Evolutionary conservation across 371 early-diverging fungal genomes (phyloP), one percentile per base, ranked within the genome.

Genomic region (Funneliformis caledonium): DNA sequence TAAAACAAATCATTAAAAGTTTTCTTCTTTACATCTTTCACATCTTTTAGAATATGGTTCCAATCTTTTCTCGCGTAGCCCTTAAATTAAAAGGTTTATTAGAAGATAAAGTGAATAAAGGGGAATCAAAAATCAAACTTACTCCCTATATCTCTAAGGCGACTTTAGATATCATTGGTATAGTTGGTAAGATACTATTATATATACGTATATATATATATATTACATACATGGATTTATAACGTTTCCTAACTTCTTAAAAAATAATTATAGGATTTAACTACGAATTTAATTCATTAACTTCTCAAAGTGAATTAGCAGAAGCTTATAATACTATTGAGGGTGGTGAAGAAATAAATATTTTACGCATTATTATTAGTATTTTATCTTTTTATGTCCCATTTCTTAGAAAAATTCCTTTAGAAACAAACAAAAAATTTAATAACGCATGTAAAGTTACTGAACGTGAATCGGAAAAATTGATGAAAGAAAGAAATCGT

Each of bases 121-220:
- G 76, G 43, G 79, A 81, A 68, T 31, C 81, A 0, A 83, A 85
- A 33, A 77, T 88, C 43, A 81, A 85, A 12, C 79, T 89, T 2
- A 82, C 83, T 8, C 76, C 78, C 47, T 88, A 83, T 61, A 76
- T 88, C 33, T 86, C 85, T 12, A 65, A 85, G 33, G 86, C 84
- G 12, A 85, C 87, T 0, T 73, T 88, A 68, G 88, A 88, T 73
- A 86, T 86, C 3, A 89, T 89, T 82, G 87, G 86, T 19, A 67
- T 85, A 50, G 87, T 87, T 11, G 88, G 80, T 80, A 33, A 22
- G 68, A 72, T 26, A 26, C 26, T 26, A 26, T 37, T 37, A 45
- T 19, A 26, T 11, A 69, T 45, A 69, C 45, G 1, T 10, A 19
- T 9, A 45, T 43, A 43, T 45, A 26, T 26, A 26, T 26, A 26